Base-by-base conservation (phyloP, 2,329 filamentous ascomycete species). In the Calonectria montana region DNA sequence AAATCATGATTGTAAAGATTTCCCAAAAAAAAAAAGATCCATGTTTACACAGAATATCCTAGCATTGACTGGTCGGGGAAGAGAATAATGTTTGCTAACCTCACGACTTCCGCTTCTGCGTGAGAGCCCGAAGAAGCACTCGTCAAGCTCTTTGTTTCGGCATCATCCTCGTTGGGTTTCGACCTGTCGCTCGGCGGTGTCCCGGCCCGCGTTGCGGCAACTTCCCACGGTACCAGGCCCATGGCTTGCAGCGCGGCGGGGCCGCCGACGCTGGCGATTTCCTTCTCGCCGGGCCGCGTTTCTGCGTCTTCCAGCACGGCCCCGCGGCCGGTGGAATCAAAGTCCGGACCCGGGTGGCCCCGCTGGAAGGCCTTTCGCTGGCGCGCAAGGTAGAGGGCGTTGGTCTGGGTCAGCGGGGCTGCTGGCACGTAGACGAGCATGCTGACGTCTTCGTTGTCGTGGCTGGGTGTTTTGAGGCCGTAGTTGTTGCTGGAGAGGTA, bases 351-450 rank as follows among this genome's bases (percentile, higher is more conserved):
- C 1, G 88, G 87, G 59, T 89, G 87, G 4, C 88, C 88, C 23
- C 87, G 84, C 67, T 87, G 82, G 75, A 90, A 90, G 3, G 88
- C 88, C 79, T 90, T 90, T 69, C 88, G 85, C 82, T 90, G 88
- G 9, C 88, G 86, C 0, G 88, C 88, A 3, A 90, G 85, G 77
- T 90, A 90, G 8, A 90, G 83, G 2, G 88, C 88, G 78, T 89
- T 90, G 25, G 87, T 90, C 80, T 90, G 88, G 4, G 88, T 90
- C 39, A 90, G 83, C 0, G 88, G 88, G 18, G 87, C 88, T 4
- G 88, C 88, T 2, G 88, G 88, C 10, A 88, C 85, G 80, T 90
- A 90, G 15, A 89, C 86, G 1, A 90, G 83, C 82, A 90, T 88
- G 50, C 85, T 87, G 15, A 86, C 81, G 64, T 84, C 81, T 69